These are phyloP conservation scores for Asterochloris sp. DNA, from an alignment of 139 green algal species.

Conservation along the genomic window DNA sequence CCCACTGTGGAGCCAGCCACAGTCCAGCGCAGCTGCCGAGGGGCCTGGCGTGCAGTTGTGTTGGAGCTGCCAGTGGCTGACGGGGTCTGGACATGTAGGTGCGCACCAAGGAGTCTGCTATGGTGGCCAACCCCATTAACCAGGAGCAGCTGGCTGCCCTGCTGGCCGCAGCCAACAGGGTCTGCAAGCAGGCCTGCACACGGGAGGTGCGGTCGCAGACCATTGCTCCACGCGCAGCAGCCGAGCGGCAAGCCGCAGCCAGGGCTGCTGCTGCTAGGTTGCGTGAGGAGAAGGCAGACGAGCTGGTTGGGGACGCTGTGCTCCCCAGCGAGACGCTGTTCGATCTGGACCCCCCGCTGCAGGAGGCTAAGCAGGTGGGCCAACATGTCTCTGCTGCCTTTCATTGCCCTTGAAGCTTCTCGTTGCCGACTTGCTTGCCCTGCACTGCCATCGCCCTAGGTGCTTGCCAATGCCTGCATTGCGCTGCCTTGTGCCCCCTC, in stretches of 20 bases:
- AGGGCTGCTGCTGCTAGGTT: neutral
- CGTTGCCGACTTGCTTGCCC: too few relatives aligned
- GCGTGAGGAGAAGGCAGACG: slow-evolving; percentile 1
- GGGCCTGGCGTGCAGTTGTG: neutral
- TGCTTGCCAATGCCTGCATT: too few relatives aligned
- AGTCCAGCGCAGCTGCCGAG: neutral
- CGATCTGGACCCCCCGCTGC: too few relatives aligned
- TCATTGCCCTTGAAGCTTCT: too few relatives aligned
- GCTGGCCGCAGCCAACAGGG: slow-evolving; percentile 3
- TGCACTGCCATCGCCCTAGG: too few relatives aligned
- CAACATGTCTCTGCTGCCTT: too few relatives aligned
- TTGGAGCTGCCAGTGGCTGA: neutral
- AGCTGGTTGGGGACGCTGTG: slow-evolving; percentile 1
- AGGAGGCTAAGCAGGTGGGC: too few relatives aligned
- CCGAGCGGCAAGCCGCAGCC: neutral
- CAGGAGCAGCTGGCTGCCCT: slow-evolving; percentile 3
- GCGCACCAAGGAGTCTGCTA: slow-evolving; percentile 6
- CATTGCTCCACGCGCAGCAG: neutral
- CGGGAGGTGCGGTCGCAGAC: neutral
- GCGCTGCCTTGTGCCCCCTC: too few relatives aligned
- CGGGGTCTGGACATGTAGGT: neutral
- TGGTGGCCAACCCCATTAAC: slow-evolving; percentile 1
- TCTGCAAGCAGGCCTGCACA: slow-evolving; percentile 10
- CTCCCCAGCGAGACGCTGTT: neutral
- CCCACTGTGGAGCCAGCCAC: neutral